Percentiles rank a stretch among this genome's conserved stretches.
Conservation (phyloP, 2,329 filamentous ascomycete species). For the Coleophoma crateriformis region DNA sequence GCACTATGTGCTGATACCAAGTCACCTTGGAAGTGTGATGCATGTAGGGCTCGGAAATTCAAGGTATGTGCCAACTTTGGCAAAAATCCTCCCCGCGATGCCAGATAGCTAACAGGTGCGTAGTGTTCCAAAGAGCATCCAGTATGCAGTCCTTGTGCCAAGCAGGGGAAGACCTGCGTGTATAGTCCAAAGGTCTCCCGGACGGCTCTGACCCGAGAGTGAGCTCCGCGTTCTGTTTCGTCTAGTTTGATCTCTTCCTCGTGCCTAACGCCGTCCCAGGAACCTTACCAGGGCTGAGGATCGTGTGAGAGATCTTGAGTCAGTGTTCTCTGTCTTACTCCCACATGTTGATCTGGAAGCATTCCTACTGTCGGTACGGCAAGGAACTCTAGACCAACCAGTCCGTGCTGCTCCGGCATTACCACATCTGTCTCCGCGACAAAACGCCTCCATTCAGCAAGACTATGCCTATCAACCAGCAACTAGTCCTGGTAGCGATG, state of each 20-base stretch:
- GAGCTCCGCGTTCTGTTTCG: conserved; percentile 10
- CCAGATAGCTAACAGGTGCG: neutral
- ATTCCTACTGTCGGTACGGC: conserved; percentile 2
- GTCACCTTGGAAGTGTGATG: conserved; percentile 4
- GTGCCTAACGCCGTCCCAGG: neutral
- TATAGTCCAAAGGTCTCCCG: conserved; percentile 35
- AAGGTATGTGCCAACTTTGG: conserved; percentile 1
- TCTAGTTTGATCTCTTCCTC: neutral
- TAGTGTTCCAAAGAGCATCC: conserved; percentile 36
- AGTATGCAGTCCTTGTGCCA: conserved; percentile 30
- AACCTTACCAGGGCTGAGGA: conserved; percentile 14
- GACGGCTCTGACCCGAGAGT: conserved; percentile 35
- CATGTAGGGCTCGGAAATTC: conserved; percentile 9
- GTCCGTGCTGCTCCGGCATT: neutral
- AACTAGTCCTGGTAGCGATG: neutral
- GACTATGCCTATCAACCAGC: neutral
- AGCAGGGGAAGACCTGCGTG: conserved; percentile 32
- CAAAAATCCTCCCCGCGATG: neutral
- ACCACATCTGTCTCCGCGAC: too few relatives aligned
- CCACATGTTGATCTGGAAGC: conserved; percentile 12
- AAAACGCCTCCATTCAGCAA: neutral
- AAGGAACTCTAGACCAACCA: neutral
- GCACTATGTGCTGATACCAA: neutral
- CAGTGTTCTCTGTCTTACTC: conserved; percentile 5
- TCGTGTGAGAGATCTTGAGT: conserved; percentile 8